These are phyloP conservation scores for Xanthoconium purpureum DNA, from an alignment of 768 basidiomycete genomes.

Conservation along the genomic window DNA sequence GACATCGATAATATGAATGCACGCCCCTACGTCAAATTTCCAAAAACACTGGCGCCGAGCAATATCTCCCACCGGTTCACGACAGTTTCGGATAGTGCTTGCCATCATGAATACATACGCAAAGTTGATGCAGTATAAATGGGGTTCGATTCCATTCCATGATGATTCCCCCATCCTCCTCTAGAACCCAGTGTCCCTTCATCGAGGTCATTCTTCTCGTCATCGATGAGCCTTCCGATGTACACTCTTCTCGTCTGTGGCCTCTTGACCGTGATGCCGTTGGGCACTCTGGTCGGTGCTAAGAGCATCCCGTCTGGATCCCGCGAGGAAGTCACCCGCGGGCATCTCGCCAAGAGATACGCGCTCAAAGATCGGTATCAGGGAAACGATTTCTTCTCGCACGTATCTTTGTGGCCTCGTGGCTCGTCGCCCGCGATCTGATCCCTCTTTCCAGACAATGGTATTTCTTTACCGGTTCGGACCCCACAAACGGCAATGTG, in stretches of 20 bases:
- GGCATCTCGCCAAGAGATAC: slow-evolving; percentile 28
- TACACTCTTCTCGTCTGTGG: slow-evolving; percentile 16
- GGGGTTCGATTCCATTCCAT: background rate
- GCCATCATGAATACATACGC: background rate
- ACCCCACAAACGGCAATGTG: slow-evolving; percentile 73
- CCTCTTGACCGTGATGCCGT: slow-evolving; percentile 26
- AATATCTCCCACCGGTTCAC: background rate
- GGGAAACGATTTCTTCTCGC: slow-evolving; percentile 58
- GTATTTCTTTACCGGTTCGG: slow-evolving; percentile 55
- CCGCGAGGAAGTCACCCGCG: background rate
- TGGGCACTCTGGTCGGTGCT: slow-evolving; percentile 32
- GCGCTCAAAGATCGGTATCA: slow-evolving; percentile 34
- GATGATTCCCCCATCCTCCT: background rate
- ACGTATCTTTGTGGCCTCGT: slow-evolving; percentile 13
- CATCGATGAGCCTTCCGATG: slow-evolving; percentile 15
- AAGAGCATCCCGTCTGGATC: background rate
- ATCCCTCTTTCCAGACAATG: slow-evolving; percentile 44
- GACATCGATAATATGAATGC: background rate
- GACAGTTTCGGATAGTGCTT: background rate
- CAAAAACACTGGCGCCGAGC: background rate
- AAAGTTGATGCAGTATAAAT: slow-evolving; percentile 6
- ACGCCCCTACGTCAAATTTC: background rate
- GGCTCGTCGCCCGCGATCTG: background rate
- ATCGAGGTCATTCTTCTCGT: background rate
- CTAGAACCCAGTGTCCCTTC: background rate